Conservation (phyloP, 169 alveolate species). For the Neospora caninum region DNA sequence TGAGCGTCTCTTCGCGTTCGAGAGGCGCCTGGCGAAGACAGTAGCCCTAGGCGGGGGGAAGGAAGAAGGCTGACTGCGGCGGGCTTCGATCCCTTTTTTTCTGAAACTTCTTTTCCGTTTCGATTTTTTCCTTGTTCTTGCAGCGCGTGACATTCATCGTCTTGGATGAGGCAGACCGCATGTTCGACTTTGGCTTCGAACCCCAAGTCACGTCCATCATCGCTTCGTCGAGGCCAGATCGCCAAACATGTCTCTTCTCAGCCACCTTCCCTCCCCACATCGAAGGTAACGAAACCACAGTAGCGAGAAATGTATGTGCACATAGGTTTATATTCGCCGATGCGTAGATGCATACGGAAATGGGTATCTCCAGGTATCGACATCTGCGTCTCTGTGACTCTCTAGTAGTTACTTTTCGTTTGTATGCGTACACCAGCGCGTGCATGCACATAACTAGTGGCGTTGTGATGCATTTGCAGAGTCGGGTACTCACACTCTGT, state of each 20-base stretch:
- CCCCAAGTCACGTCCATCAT: constrained; percentile 95
- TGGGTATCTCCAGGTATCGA: background rate
- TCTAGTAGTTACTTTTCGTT: too few species aligned
- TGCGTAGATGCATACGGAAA: background rate
- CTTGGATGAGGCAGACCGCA: constrained; percentile 73
- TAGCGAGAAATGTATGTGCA: background rate
- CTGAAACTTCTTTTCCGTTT: background rate
- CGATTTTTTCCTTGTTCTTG: constrained; percentile 71
- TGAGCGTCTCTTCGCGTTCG: too few species aligned
- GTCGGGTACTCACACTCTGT: too few species aligned
- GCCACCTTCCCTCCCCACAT: constrained; percentile 98
- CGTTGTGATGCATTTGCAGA: too few species aligned
- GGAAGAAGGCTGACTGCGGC: too few species aligned
- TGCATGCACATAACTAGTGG: too few species aligned
- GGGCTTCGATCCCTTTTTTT: too few species aligned
- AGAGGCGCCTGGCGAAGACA: too few species aligned
- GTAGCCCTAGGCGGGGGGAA: too few species aligned
- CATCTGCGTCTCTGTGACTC: too few species aligned
- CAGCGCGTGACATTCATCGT: constrained; percentile 92
- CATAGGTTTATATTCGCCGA: background rate
- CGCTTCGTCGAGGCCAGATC: constrained; percentile 76
- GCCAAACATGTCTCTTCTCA: constrained; percentile 96
- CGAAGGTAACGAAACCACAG: constrained; percentile 75
- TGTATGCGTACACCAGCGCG: too few species aligned
- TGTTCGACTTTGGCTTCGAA: constrained; percentile 80